A percentile compares a stretch with the other conserved stretches of the same genome.
phyloP scores from a whole-genome alignment of 345 rosid genomes.

The Populus ilicifolia region DNA sequence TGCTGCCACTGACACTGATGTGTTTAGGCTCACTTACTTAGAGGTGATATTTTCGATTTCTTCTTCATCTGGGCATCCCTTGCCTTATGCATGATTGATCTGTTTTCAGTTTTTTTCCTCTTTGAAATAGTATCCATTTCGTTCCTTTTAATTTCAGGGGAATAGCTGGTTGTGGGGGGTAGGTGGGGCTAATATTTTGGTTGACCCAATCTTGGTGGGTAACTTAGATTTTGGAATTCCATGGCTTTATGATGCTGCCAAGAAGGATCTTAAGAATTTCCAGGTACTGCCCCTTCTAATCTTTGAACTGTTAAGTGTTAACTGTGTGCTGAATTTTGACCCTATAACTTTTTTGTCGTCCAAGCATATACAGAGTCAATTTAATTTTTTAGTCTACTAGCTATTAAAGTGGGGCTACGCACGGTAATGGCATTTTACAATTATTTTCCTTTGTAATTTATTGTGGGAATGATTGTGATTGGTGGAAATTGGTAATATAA shows the following conservation, averaged over 20 bases:
- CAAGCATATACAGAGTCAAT: not conserved
- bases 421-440: not conserved
- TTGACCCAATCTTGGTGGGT: constrained; percentile 84
- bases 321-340: not conserved
- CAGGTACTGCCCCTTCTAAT: constrained; percentile 40
- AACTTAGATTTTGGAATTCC: constrained; percentile 94
- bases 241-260: constrained; percentile 84
- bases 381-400: not conserved
- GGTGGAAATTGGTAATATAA: constrained; percentile 9
- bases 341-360: not conserved
- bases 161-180: constrained; percentile 93
- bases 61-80: constrained; percentile 2
- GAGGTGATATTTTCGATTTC: constrained; percentile 42
- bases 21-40: constrained; percentile 67
- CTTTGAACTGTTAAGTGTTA: not conserved
- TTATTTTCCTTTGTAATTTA: not conserved
- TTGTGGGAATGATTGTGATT: constrained; percentile 2
- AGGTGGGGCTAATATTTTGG: constrained; percentile 58
- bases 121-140: not conserved
- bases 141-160: constrained; percentile 41
- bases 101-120: not conserved
- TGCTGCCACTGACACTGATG: constrained; percentile 43
- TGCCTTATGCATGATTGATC: not conserved
- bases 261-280: constrained; percentile 62
- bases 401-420: not conserved